phyloP scores from a whole-genome alignment of 257 asterid genomes.

The Mentha longifolia region DNA sequence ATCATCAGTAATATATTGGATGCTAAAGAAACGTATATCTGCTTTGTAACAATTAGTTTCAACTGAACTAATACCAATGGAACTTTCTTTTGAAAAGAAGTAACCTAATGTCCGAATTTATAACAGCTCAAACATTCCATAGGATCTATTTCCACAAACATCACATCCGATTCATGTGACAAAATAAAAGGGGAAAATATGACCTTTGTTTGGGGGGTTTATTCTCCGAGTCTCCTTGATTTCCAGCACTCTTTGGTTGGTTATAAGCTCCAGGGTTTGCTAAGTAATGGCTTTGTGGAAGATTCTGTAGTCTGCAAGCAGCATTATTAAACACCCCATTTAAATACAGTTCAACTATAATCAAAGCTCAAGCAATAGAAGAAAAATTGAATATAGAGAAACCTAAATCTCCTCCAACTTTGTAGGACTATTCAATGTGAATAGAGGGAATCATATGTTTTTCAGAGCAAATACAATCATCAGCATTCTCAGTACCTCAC shows the following conservation, averaged over 20 bases:
- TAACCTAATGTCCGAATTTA: background rate
- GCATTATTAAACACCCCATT: slow-evolving; percentile 24
- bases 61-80: background rate
- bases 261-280: slow-evolving; percentile 47
- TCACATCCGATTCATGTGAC: slow-evolving; percentile 15
- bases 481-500: slow-evolving; percentile 23
- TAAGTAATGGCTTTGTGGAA: slow-evolving; percentile 72
- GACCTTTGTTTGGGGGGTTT: slow-evolving; percentile 59
- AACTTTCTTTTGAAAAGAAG: background rate
- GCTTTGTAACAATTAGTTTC: background rate
- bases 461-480: background rate
- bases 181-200: slow-evolving; percentile 28
- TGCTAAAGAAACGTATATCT: background rate
- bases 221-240: slow-evolving; percentile 49
- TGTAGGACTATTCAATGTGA: background rate
- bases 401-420: slow-evolving; percentile 7
- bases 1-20: background rate
- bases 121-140: slow-evolving; percentile 19
- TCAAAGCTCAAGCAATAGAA: slow-evolving; percentile 16
- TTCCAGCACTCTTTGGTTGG: slow-evolving; percentile 43
- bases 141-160: slow-evolving; percentile 22
- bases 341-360: slow-evolving; percentile 11
- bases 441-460: slow-evolving; percentile 1
- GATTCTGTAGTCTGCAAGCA: slow-evolving; percentile 66
- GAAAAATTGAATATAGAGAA: slow-evolving; percentile 4